phyloP scores from a whole-genome alignment of 1,139 yeast species.

The Kurtzmaniella quercitrusa region DNA sequence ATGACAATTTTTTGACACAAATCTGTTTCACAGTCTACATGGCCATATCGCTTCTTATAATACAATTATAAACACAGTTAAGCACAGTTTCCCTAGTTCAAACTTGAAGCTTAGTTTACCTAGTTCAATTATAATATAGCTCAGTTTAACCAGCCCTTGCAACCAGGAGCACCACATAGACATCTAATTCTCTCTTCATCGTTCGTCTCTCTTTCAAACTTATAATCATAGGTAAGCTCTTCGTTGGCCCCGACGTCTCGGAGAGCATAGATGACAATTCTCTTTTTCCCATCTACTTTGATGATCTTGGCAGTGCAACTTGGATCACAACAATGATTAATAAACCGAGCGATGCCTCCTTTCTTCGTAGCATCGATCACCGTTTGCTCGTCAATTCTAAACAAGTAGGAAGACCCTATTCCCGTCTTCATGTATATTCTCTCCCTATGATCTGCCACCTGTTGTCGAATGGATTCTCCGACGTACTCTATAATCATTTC shows the following conservation, averaged over 20 bases:
- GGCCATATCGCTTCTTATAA: neutral
- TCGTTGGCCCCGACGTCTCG: conserved; percentile 87
- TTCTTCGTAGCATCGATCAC: conserved; percentile 97
- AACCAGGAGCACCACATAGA: conserved; percentile 90
- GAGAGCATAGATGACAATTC: conserved; percentile 92
- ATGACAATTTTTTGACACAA: no score
- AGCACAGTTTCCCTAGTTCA: no score
- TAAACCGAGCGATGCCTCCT: conserved; percentile 95
- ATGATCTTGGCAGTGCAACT: conserved; percentile 96
- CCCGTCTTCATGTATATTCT: conserved; percentile 84
- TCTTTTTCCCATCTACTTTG: conserved; percentile 87
- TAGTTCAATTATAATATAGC: neutral
- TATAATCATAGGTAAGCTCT: conserved; percentile 92
- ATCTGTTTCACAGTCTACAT: neutral
- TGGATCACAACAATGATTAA: conserved; percentile 96
- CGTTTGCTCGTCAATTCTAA: conserved; percentile 88
- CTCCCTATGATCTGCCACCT: conserved; percentile 91
- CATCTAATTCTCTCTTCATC: conserved; percentile 89
- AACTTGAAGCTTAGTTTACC: no score
- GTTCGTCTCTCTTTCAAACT: conserved; percentile 87
- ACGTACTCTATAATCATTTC: conserved; percentile 98
- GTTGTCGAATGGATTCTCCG: conserved; percentile 94
- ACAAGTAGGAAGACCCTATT: conserved; percentile 89
- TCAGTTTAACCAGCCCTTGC: conserved; percentile 86
- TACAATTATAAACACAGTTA: neutral